These are phyloP conservation scores for Aspergillus udagawae DNA, from an alignment of 2,329 filamentous ascomycete species.

Conservation along the genomic window DNA sequence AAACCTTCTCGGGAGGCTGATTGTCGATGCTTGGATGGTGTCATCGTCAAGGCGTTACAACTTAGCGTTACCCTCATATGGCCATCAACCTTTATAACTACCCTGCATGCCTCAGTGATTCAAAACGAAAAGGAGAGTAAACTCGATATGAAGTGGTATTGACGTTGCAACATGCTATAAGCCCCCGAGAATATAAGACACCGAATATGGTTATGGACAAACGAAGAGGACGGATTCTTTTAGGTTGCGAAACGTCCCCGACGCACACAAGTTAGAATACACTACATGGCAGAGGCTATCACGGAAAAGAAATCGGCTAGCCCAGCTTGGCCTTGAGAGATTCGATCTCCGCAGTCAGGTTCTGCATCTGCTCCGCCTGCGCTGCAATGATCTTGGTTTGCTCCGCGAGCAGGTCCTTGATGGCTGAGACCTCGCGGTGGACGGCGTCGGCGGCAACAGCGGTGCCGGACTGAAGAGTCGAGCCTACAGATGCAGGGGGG, in stretches of 20 bases:
- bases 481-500: constrained; percentile 21
- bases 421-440: constrained; percentile 66
- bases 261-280: background rate
- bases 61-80: no score
- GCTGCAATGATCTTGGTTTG: constrained; percentile 73
- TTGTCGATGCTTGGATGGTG: no score
- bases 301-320: constrained; percentile 14
- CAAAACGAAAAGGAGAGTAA: background rate
- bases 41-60: no score
- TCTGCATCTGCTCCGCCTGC: constrained; percentile 72
- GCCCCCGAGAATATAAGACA: constrained; percentile 10
- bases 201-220: constrained; percentile 14
- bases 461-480: constrained; percentile 22
- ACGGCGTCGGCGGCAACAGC: constrained; percentile 48
- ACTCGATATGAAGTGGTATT: constrained; percentile 1
- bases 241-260: background rate
- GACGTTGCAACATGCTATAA: constrained; percentile 13
- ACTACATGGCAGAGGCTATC: background rate
- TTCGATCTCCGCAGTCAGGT: constrained; percentile 70
- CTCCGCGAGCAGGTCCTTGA: constrained; percentile 70
- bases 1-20: no score
- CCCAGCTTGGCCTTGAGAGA: constrained; percentile 73
- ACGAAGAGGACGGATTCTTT: constrained; percentile 9
- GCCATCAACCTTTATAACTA: no score
- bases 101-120: no score